Percentiles rank a stretch among this genome's conserved stretches.
Conservation (phyloP, 192 early-diverging fungal species). For the Coemansia sp. region DNA sequence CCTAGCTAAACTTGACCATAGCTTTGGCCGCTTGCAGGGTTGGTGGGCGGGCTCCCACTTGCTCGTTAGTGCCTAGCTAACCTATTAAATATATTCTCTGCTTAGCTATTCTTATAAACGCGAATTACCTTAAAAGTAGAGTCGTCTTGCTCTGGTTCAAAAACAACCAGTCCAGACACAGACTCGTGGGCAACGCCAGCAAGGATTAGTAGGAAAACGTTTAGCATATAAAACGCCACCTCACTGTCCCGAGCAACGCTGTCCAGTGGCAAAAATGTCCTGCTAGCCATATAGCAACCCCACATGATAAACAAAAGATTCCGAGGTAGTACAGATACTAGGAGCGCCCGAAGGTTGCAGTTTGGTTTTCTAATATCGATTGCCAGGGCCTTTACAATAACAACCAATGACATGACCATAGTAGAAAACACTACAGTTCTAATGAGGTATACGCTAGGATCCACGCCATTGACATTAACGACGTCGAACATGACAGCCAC, state of each 20-base stretch:
- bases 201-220: conserved; percentile 13
- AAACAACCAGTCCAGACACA: not conserved
- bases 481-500: not conserved
- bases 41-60: too few relatives aligned
- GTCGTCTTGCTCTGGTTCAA: not conserved
- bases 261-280: conserved; percentile 5
- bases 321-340: not conserved
- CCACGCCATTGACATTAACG: not conserved
- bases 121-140: not conserved
- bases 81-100: not conserved
- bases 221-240: conserved; percentile 17
- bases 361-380: not conserved
- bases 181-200: conserved; percentile 5
- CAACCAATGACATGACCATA: not conserved
- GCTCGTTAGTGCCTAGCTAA: too few relatives aligned
- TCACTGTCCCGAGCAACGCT: conserved; percentile 4
- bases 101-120: not conserved
- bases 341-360: not conserved
- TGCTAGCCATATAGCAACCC: conserved; percentile 11
- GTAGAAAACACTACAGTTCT: not conserved
- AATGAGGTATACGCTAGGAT: not conserved
- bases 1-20: too few relatives aligned
- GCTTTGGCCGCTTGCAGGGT: too few relatives aligned
- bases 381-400: not conserved
- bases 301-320: conserved; percentile 15